Evolutionary conservation across 1,284 basidiomycete genomes (phyloP), one percentile per base, ranked within the genome.

Genomic region (Heterobasidion occidentale): DNA sequence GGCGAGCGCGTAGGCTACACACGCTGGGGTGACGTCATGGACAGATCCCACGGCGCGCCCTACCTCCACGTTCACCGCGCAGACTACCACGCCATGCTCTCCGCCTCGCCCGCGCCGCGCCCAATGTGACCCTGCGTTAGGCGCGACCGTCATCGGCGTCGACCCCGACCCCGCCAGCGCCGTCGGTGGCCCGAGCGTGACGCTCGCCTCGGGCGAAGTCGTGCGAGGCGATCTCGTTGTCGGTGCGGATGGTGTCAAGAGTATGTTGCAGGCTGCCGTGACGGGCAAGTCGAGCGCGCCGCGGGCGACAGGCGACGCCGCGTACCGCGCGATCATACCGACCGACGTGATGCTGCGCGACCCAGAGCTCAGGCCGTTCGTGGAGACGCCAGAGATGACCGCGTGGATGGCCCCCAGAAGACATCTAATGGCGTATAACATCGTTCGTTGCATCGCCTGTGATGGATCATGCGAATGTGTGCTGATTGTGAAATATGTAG

Each of bases 61-160:
- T 78, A 78, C 64, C 77, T 74, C 60, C 75, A 78, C 59, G 68
- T 76, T 52, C 73, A 87, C 74, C 80, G 85, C 55, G 80, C 79
- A 12, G 79, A 83, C 56, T 74, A 87, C 45, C 77, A 81, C 60
- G 66, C 56, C 5, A 47, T 62, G 55, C 56, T 71, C 68, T 82
- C 15, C 68, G 86, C 12, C 75, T 74, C 58, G 77, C 79, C 27
- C 71, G 79, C 36, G 77, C 77, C 9, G 62, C 62, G 4, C 72
- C 76, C 4, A 63, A 63, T 36, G 81, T 83, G 17, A 66, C 70
- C 2, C 71, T 86, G 50, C 70, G 72, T 80, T 80, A 46, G 71
- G 77, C 57, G 65, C 76, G 1, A 67, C 68, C 36, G 79, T 82
- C 17, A 64, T 72, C 5, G 60, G 63, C 1, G 70, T 82, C 12